phyloP scores from a whole-genome alignment of 139 green algal species.

The Raphidocelis subcapitata region DNA sequence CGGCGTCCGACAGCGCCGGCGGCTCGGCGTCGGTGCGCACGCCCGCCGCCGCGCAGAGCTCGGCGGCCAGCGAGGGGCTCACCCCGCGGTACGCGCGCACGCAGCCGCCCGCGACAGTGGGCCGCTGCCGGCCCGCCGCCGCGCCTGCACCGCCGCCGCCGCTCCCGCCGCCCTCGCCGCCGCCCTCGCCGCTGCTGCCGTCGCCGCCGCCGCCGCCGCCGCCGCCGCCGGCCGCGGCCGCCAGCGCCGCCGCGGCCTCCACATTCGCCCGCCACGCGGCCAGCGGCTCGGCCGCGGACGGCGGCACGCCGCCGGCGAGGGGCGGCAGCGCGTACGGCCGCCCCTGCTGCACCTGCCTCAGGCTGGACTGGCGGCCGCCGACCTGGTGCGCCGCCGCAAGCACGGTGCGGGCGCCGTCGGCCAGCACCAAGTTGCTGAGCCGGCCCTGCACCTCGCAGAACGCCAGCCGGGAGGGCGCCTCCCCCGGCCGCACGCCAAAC shows the following conservation, averaged over 20 bases:
- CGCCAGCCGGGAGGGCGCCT: conserved; percentile 41
- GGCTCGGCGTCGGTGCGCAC: conserved; percentile 1
- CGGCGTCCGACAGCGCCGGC: conserved; percentile 13
- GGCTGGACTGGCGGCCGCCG: conserved; percentile 61
- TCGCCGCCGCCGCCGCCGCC: conserved; percentile 6
- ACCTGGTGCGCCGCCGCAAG: conserved; percentile 45
- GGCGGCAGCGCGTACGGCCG: conserved; percentile 64
- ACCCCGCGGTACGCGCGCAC: conserved; percentile 68
- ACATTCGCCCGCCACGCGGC: conserved; percentile 47
- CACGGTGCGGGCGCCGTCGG: conserved; percentile 31
- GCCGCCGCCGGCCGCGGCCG: conserved; percentile 13
- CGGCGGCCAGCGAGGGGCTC: conserved; percentile 57
- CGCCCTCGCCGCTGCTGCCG: not conserved
- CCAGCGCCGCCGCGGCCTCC: conserved; percentile 37
- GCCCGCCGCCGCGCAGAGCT: conserved; percentile 52
- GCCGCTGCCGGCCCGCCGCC: not conserved
- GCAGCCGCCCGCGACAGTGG: conserved; percentile 20
- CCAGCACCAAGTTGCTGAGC: conserved; percentile 68
- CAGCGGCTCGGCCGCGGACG: conserved; percentile 22
- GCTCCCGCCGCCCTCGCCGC: not conserved
- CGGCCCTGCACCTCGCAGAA: conserved; percentile 75
- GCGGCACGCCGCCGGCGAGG: conserved; percentile 49
- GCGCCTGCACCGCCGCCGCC: conserved; percentile 1
- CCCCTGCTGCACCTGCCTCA: conserved; percentile 71
- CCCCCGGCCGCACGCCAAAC: conserved; percentile 57